Conservation (phyloP, 441 rosid genomes). For the Raphanus hybrid region DNA sequence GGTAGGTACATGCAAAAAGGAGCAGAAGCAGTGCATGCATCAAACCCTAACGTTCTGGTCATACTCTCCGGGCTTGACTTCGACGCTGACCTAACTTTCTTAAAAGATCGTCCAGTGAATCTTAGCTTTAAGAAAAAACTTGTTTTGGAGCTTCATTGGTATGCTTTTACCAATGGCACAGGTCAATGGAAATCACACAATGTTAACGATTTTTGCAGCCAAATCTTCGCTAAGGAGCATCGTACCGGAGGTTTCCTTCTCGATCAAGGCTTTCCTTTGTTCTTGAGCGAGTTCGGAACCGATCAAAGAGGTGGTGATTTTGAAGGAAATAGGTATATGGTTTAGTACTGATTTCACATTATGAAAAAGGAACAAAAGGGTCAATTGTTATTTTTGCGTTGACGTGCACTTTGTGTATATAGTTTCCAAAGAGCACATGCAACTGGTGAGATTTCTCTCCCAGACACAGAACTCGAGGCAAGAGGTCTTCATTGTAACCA, state of each 20-base stretch:
- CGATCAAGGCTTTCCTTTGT: constrained; percentile 72
- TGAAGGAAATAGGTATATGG: constrained; percentile 67
- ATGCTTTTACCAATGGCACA: constrained; percentile 57
- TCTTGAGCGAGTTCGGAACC: constrained; percentile 79
- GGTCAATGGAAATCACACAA: constrained; percentile 66
- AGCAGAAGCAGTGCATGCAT: constrained; percentile 78
- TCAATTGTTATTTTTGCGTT: too few species aligned
- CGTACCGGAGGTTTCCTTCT: constrained; percentile 58
- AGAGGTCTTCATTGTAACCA: too few species aligned
- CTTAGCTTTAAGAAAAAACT: constrained; percentile 59
- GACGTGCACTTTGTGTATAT: too few species aligned
- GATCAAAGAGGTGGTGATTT: constrained; percentile 70
- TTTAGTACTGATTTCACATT: too few species aligned
- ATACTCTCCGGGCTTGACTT: constrained; percentile 67
- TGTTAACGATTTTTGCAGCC: constrained; percentile 70
- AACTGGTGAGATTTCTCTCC: too few species aligned
- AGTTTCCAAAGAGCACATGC: background rate
- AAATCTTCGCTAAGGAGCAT: constrained; percentile 48
- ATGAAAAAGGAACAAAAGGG: too few species aligned
- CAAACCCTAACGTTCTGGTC: constrained; percentile 71
- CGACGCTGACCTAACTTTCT: constrained; percentile 57
- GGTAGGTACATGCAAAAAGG: constrained; percentile 70
- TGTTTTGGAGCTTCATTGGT: constrained; percentile 78
- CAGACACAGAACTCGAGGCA: too few species aligned
- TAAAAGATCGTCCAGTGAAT: constrained; percentile 44